phyloP scores from a whole-genome alignment of 2,329 filamentous ascomycete species.

The Ophiostoma angusticollis region DNA sequence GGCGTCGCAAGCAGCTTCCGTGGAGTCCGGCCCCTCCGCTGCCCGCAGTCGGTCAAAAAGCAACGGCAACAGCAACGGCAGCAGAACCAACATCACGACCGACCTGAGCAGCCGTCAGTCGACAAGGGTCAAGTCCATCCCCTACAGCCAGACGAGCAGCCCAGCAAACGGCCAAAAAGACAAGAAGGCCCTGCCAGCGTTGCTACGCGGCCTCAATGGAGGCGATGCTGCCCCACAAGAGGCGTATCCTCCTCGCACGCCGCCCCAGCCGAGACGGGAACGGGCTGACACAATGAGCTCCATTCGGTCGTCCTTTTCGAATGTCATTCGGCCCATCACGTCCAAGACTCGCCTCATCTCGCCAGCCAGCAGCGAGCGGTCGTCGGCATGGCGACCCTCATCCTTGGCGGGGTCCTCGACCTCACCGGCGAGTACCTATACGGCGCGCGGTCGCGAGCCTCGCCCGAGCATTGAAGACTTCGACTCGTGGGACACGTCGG shows the following conservation, averaged over 20 bases:
- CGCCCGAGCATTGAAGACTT: constrained; percentile 44
- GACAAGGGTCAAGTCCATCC: constrained; percentile 36
- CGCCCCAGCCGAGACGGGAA: constrained; percentile 32
- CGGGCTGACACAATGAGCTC: constrained; percentile 35
- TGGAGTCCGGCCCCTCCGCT: constrained; percentile 1
- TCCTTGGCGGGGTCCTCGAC: constrained; percentile 33
- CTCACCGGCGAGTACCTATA: constrained; percentile 11
- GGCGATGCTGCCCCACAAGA: constrained; percentile 22
- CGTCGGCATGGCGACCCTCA: constrained; percentile 25
- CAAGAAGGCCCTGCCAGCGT: constrained; percentile 14
- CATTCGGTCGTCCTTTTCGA: constrained; percentile 34
- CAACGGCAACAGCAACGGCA: constrained; percentile 16
- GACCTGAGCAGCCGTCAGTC: constrained; percentile 19
- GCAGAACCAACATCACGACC: constrained; percentile 15
- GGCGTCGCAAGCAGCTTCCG: constrained; percentile 15
- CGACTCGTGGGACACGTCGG: constrained; percentile 63
- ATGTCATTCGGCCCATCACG: constrained; percentile 39
- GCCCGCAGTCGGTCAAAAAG: neutral
- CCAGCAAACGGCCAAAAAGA: constrained; percentile 29
- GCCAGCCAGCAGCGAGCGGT: constrained; percentile 15
- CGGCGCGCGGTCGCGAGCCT: constrained; percentile 17
- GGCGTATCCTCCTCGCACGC: constrained; percentile 26
- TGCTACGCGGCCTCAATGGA: constrained; percentile 12
- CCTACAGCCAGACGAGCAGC: constrained; percentile 34
- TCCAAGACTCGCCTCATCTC: constrained; percentile 44